These are phyloP conservation scores for Yarrowia sp. DNA, from an alignment of 805 yeast species.

Conservation along the genomic window DNA sequence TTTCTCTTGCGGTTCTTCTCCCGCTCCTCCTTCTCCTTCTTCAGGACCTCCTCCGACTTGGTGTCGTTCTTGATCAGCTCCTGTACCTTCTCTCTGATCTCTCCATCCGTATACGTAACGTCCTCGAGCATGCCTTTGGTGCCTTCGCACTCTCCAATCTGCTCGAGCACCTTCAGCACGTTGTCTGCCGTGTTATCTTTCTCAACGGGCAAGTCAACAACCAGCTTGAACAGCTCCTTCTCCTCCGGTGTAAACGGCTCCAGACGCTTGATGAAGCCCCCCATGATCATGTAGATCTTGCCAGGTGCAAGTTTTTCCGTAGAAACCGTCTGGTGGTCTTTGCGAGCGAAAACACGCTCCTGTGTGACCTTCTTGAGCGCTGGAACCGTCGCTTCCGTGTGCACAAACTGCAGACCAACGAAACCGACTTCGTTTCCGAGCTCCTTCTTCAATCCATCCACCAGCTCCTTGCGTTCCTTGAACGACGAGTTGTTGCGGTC, in stretches of 20 bases:
- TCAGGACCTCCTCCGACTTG: background rate
- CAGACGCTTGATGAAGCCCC: constrained; percentile 14
- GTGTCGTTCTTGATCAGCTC: background rate
- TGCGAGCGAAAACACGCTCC: constrained; percentile 5
- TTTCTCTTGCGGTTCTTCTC: background rate
- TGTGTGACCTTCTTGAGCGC: constrained; percentile 7
- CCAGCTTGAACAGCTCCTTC: background rate
- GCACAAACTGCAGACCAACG: constrained; percentile 3
- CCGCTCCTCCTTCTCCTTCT: background rate
- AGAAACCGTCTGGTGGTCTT: constrained; percentile 3
- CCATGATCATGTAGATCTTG: constrained; percentile 24
- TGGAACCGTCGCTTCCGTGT: constrained; percentile 7
- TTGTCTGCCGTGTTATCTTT: constrained; percentile 8
- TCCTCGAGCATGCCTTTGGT: background rate
- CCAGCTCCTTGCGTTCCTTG: constrained; percentile 64
- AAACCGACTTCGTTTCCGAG: background rate
- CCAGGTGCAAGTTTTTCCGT: background rate
- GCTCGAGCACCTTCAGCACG: background rate
- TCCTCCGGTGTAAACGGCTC: background rate
- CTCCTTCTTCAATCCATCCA: background rate
- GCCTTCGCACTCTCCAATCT: background rate
- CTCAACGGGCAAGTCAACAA: background rate
- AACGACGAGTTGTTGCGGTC: constrained; percentile 81
- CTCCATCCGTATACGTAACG: background rate
- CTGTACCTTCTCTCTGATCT: background rate